Base-by-base conservation (phyloP, 163 green algal species). In the Picocystis sp. region DNA sequence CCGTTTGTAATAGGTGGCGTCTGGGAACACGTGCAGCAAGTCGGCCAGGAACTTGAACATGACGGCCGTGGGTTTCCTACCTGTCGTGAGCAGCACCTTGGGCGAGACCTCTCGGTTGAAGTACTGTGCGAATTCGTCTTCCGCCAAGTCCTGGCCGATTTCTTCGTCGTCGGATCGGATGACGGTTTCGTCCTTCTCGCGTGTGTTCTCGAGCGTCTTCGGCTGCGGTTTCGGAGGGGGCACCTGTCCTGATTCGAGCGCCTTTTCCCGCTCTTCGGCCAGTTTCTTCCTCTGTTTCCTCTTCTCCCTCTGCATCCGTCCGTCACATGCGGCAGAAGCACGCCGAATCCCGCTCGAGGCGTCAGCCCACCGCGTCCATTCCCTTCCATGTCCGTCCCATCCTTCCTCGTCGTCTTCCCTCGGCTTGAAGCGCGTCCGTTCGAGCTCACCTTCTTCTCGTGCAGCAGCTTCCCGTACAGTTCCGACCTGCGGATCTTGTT, bases 31-130 rank as follows among this genome's bases (percentile, higher is more conserved):
- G 57, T 75, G 68, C 61, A 98, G 66, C 57, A 96, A 70, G 43
- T 94, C 85, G 19, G 77, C 65, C 17, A 93, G 69, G 66, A 96
- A 91, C 5, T 77, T 75, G 61, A 86, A 93, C 83, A 92, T 94
- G 38, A 77, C 25, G 41, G 69, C 74, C 15, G 72, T 77, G 38
- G 81, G 78, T 57, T 84, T 87, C 63, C 80, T 90, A 59, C 66
- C 78, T 11, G 88, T 97, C 22, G 87, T 97, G 54, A 97, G 52
- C 10, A 97, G 76, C 60, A 97, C 82, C 13, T 57, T 62, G 21
- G 50, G 54, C 35, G 42, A 14, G 14, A 19, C n/a, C 22, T 53
- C 14, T 9, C 17, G 11, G 13, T 15, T 62, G 34, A 41, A 61
- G 54, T 33, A 53, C 76, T 68, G 67, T 50, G 81, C 77, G 69